Conservation (phyloP, 2,329 filamentous ascomycete species). For the Fusarium sp. region DNA sequence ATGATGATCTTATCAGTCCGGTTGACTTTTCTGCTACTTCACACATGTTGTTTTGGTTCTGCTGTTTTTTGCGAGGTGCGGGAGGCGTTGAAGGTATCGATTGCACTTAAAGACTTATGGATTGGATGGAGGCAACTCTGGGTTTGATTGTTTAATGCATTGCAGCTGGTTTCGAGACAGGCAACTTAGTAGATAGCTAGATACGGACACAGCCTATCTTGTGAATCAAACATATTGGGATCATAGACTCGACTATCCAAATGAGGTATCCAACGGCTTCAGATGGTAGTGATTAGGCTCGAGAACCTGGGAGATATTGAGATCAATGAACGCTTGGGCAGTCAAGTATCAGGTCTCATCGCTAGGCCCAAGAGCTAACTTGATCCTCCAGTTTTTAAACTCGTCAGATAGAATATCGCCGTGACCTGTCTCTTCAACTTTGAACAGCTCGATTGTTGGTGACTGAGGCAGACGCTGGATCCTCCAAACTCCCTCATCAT, state of each 20-base stretch:
- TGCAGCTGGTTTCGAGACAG: slow-evolving; percentile 4
- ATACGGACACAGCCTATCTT: slow-evolving; percentile 26
- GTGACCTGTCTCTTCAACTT: slow-evolving; percentile 75
- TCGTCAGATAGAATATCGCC: slow-evolving; percentile 80
- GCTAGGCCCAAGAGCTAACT: slow-evolving; percentile 56
- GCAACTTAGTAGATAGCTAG: slow-evolving; percentile 24
- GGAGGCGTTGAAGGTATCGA: slow-evolving; percentile 27
- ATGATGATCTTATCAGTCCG: slow-evolving; percentile 22
- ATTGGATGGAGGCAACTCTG: slow-evolving; percentile 25
- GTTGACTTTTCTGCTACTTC: slow-evolving; percentile 25
- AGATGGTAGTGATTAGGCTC: not conserved
- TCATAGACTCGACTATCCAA: not conserved
- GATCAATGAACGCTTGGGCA: not conserved
- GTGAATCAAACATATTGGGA: slow-evolving; percentile 6
- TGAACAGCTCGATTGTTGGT: slow-evolving; percentile 76
- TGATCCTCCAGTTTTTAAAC: slow-evolving; percentile 80
- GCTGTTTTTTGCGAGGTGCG: slow-evolving; percentile 22
- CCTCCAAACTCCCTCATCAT: slow-evolving; percentile 82
- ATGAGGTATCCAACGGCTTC: not conserved
- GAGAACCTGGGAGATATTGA: no score
- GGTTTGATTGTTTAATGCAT: slow-evolving; percentile 18
- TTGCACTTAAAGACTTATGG: slow-evolving; percentile 25
- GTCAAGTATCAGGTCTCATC: slow-evolving; percentile 23
- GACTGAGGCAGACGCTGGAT: slow-evolving; percentile 74
- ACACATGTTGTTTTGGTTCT: not conserved